Conservation (phyloP, 371 early-diverging fungal genomes). For the Mucor racemosus region DNA sequence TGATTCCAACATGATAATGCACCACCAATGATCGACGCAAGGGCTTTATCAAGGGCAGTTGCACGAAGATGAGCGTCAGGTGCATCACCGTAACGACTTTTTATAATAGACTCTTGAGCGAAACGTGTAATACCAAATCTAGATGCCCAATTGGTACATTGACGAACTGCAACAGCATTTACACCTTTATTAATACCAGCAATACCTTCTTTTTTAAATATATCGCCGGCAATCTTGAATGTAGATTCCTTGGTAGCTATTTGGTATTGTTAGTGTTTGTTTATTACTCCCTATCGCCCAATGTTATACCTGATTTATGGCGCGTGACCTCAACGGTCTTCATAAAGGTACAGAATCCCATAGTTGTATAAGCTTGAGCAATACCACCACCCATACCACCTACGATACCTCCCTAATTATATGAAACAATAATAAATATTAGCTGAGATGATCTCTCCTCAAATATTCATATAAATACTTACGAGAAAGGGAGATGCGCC, state of each 20-base stretch:
- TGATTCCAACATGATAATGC: constrained; percentile 96
- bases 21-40: constrained; percentile 89
- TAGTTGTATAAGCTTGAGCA: constrained; percentile 94
- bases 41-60: constrained; percentile 64
- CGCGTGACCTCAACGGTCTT: constrained; percentile 98
- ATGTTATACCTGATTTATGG: constrained; percentile 73
- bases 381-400: constrained; percentile 95
- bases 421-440: background rate
- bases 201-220: constrained; percentile 91
- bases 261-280: constrained; percentile 13
- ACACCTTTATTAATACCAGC: constrained; percentile 96
- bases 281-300: background rate
- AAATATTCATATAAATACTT: constrained; percentile 18
- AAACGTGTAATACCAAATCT: constrained; percentile 91
- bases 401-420: constrained; percentile 73
- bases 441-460: no score
- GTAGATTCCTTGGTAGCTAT: constrained; percentile 71
- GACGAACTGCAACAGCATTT: constrained; percentile 89
- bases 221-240: constrained; percentile 83
- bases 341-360: constrained; percentile 99
- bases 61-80: constrained; percentile 43
- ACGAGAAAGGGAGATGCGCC: constrained; percentile 66
- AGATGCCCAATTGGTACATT: constrained; percentile 96
- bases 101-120: constrained; percentile 77
- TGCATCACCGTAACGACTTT: constrained; percentile 52